Evolutionary conservation across 2,329 filamentous ascomycete species (phyloP), one percentile per base, ranked within the genome.

Genomic region (Mycosphaerella sp.): DNA sequence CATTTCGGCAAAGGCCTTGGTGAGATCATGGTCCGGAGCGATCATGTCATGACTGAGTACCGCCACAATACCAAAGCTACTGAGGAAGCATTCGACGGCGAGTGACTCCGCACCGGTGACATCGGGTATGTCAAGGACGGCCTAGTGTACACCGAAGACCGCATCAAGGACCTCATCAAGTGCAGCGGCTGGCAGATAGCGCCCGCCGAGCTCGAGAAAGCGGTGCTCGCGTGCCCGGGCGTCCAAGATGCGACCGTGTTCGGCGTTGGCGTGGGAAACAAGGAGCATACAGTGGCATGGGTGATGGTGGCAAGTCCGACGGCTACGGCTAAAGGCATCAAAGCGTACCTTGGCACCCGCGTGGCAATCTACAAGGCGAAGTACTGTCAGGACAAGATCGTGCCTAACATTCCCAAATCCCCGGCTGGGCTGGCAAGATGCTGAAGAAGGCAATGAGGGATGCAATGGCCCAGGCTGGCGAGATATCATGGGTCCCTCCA

Each of bases 61-160:
- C 62, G 58, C 49, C 59, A 62, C 50, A 68, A 72, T 41, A 39
- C 57, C 13, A 39, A 63, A 36, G 44, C 57, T 10, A 61, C 62
- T 12, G 45, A 44, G 13, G 47, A 55, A 12, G 50, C 55, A 17
- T 59, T 66, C 56, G 55, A 89, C 59, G 82, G 81, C 1, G 35
- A 16, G n/a, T 97, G 91, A 89, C 97, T 98, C 77, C 90, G 87
- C 71, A 98, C 93, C 0, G 93, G 93, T 13, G 76, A 80, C 55
- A 39, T 71, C 16, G 64, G 63, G 3, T 62, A 62, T 49, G 49
- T 65, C 40, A 27, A 51, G 12, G 54, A 63, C 43, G 60, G 61
- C 32, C 62, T 62, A 35, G 57, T 67, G 34, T 66, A 62, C 47
- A 53, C 68, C 34, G 58, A 65, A 49, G 64, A 66, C 47, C 62